Evolutionary conservation across 2,329 filamentous ascomycete species (phyloP).

Genomic region (Fusarium sp.): DNA sequence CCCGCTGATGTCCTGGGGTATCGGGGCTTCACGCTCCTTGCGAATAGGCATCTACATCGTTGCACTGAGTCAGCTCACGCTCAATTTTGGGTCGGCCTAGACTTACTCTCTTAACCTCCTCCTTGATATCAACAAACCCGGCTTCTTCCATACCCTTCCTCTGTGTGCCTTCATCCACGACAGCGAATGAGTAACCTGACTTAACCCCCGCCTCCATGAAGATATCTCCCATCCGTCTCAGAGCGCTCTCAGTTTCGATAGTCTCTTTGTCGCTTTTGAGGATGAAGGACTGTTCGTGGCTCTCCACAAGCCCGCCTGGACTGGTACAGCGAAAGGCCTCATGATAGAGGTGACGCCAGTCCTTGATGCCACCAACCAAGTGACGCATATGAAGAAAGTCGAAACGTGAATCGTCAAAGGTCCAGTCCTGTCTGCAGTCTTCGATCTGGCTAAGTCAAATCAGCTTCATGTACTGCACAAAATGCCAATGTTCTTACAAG

Average conservation of each 20-base stretch:
- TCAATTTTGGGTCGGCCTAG: neutral
- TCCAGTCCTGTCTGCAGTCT: neutral
- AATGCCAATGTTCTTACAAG: neutral
- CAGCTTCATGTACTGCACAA: neutral
- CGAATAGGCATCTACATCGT: neutral
- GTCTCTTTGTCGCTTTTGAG: neutral
- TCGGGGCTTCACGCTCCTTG: neutral
- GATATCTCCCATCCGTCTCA: neutral
- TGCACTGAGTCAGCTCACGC: neutral
- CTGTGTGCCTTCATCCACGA: neutral
- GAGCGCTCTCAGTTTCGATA: neutral
- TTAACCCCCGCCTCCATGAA: no score
- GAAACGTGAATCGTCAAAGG: neutral
- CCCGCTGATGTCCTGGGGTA: fast-evolving
- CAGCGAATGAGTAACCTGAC: neutral
- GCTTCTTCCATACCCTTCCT: no score
- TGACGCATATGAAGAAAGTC: neutral
- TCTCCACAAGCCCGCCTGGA: neutral
- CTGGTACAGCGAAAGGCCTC: neutral
- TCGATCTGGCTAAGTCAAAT: neutral
- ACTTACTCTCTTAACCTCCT: neutral
- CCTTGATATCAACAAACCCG: neutral
- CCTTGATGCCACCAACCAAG: neutral
- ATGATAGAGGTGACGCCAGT: neutral
- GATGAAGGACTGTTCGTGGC: neutral